Percentiles rank a stretch among this genome's conserved stretches.
Conservation (phyloP, 2,329 filamentous ascomycete species). For the Teratosphaeria epicoccoides region DNA sequence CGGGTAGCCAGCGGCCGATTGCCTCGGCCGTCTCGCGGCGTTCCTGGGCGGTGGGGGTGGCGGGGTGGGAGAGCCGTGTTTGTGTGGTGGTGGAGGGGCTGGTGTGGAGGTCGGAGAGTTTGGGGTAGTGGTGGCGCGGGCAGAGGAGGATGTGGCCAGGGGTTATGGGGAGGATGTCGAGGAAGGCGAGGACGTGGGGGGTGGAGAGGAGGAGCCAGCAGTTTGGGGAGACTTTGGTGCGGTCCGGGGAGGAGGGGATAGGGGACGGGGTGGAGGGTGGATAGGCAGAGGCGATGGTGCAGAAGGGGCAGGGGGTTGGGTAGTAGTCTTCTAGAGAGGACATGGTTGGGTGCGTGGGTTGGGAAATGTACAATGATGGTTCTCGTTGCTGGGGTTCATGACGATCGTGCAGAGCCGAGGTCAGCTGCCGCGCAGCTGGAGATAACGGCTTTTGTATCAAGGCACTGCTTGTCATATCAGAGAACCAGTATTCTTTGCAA, state of each 20-base stretch:
- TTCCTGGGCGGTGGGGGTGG: conserved; percentile 3
- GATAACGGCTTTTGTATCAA: not conserved
- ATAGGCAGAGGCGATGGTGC: conserved; percentile 44
- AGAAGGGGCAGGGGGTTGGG: conserved; percentile 46
- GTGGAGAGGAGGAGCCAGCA: conserved; percentile 64
- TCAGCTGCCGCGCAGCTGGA: not conserved
- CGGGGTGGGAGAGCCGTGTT: not conserved
- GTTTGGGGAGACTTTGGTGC: conserved; percentile 23
- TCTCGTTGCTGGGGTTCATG: not conserved
- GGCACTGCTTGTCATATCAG: not conserved
- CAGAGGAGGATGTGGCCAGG: conserved; percentile 74
- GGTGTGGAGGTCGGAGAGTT: conserved; percentile 56
- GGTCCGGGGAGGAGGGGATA: conserved; percentile 25
- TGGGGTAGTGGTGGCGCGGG: conserved; percentile 65
- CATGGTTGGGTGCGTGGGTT: conserved; percentile 1
- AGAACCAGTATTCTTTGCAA: not conserved
- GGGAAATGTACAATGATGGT: not conserved
- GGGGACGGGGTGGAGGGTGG: conserved; percentile 33
- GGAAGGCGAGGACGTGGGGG: conserved; percentile 67
- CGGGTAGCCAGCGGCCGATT: conserved; percentile 48
- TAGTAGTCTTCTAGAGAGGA: conserved; percentile 25
- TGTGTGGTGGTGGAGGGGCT: conserved; percentile 1
- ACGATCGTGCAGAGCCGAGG: not conserved
- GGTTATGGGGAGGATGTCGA: conserved; percentile 85
- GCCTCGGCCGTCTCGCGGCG: conserved; percentile 18